Base-by-base conservation (phyloP, 306 rosid species). In the Sophora flavescens region DNA sequence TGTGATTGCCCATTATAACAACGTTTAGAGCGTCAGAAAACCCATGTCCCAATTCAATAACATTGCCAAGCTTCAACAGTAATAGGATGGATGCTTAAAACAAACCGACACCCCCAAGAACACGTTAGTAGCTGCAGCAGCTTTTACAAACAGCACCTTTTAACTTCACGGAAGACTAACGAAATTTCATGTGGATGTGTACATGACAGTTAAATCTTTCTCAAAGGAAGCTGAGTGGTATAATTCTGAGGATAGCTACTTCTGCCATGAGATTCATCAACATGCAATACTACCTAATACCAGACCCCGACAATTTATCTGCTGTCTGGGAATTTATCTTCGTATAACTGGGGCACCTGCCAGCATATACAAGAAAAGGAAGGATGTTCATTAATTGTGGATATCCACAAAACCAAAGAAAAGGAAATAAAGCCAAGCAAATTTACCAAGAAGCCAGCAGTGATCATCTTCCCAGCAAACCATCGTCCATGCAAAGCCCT, bases 401-500 rank as follows among this genome's bases (percentile, higher is more conserved):
- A 79, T n/a, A 77, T 12, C 28, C 3, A 33, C 12, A 63, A 59
- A 75, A 63, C n/a, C 8, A 52, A 80, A 26, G 4, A 67, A 39
- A 39, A 53, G 30, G 50, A 61, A 78, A 71, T 65, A 45, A 75
- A 59, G 63, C n/a, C 32, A 6, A 44, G 22, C 58, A 53, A 28
- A 66, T 41, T 66, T 86, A 94, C 98, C 98, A 94, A 89, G 78
- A 70, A 92, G 61, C 92, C 84, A 32, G 98, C 96, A 13, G 92
- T 90, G 50, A 95, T 92, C 97, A 95, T 92, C 87, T 95, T 92
- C 81, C 97, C 99, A 30, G 99, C 99, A 87, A 95, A 95, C 99
- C 99, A 95, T 86, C 99, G 86, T 63, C 98, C 99, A 78, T 95
- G 93, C 68, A 95, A 93, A 78, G 96, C 89, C 39, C 86, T 87